Evolutionary conservation across 1,284 basidiomycete species (phyloP).

Genomic region (Termitomyces sp.): DNA sequence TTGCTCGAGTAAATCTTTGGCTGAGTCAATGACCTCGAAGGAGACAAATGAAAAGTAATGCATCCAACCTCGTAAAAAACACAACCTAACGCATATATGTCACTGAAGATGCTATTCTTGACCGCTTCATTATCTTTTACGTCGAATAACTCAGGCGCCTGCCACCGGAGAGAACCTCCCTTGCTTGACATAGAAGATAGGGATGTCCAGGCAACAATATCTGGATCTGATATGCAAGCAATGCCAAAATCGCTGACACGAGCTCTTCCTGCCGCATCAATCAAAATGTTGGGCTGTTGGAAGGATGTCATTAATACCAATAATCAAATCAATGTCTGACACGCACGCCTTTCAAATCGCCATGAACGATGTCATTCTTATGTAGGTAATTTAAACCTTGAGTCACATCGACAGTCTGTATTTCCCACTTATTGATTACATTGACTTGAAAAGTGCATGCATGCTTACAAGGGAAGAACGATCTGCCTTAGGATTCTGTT

Average conservation of each 20-base stretch:
- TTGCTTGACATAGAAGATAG: not conserved
- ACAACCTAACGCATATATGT: conserved; percentile 1
- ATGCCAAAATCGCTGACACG: conserved; percentile 3
- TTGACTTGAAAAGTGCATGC: no score
- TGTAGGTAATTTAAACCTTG: not conserved
- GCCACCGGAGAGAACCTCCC: conserved; percentile 3
- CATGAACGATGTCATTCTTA: not conserved
- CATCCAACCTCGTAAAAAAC: conserved; percentile 5
- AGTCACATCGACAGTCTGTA: not conserved
- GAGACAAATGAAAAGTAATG: not conserved
- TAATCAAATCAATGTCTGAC: no score
- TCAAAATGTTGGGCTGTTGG: not conserved
- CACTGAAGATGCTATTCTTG: not conserved
- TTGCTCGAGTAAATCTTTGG: conserved; percentile 3
- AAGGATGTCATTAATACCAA: no score
- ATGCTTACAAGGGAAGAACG: no score
- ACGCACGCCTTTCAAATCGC: not conserved
- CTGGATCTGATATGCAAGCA: not conserved
- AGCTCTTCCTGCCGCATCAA: not conserved
- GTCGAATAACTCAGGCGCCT: conserved; percentile 2
- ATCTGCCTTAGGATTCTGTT: no score
- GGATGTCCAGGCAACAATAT: conserved; percentile 1
- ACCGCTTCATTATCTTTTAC: not conserved
- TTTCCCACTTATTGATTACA: no score
- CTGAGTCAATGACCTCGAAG: not conserved